Evolutionary conservation across 345 rosid genomes (phyloP), one percentile per base, ranked within the genome.

Genomic region (Populus deltoides): DNA sequence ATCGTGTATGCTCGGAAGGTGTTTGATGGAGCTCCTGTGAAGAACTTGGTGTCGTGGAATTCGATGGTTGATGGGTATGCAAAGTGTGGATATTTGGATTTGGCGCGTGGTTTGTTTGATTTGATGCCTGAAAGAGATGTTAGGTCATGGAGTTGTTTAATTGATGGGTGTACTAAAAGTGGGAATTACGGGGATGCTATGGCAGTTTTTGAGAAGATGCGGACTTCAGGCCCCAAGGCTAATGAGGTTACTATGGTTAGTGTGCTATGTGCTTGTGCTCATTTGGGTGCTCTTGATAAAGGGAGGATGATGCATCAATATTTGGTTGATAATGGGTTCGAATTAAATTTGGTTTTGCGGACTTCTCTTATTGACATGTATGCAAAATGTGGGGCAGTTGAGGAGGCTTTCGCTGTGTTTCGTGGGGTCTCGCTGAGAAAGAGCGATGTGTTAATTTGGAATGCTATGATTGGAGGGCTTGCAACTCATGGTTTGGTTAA

Each of bases 191-290:
- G 59, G 25, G 89, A 93, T 83, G 96, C 98, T 4, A 55, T 92
- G 80, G 88, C 77, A 16, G 76, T 93, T n/a, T 93, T 91, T 1
- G 90, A 87, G 74, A 79, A 85, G 76, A 92, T 93, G 93, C 80
- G 79, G 68, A 68, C 0, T 18, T 55, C 43, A 3, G 89, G 93
- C 73, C 83, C 89, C 4, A 85, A 78, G 71, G 93, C 92, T 10
- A 95, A 93, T 55, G 99, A 89, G 80, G 97, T 92, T 36, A 93
- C 99, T 36, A 86, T 93, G 99, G 94, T 93, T 77, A 95, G 97
- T 25, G 90, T 92, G 2, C 77, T 94, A 79, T 86, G 91, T 38
- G 98, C 98, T 76, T 92, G 98, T 83, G 94, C 97, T 66, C 98
- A 87, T 80, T 84, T 90, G 73, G 98, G 98, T 69, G 92, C 90